Evolutionary conservation across 1,284 basidiomycete genomes (phyloP), one percentile per base, ranked within the genome.

Genomic region (Cryptococcus floricola): DNA sequence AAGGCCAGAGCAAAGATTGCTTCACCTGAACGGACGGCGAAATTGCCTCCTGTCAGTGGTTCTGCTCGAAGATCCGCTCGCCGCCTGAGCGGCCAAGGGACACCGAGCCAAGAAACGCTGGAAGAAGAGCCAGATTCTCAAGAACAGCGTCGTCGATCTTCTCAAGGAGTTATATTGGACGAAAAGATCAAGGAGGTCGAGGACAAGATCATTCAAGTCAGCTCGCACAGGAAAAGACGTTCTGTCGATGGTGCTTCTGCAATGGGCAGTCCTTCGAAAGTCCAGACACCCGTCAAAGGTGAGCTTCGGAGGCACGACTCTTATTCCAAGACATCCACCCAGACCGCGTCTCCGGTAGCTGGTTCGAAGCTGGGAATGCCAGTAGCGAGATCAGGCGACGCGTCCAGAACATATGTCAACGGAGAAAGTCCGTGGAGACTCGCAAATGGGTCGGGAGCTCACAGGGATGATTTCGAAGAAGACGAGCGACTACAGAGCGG

Each of bases 111-210:
- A 44, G 42, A 14, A 25, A n/a, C 18, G 10, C 14, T 18, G 38
- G 54, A 54, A 19, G 55, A 54, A 13, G 55, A 57, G 38, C 18
- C 28, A 44, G 3, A 10, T 8, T 27, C 25, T n/a, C 7, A 39
- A 39, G n/a, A 38, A 23, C 31, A 39, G n/a, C 18, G 14, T 5
- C 47, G 49, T 16, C 25, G 48, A 25, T 2, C 14, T 43, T 59
- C 62, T 5, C 53, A 56, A 14, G 60, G 48, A 2, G 58, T 34
- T 10, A 48, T 61, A n/a, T 45, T 70, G 6, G 70, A 73, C 47
- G 65, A 68, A 4, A 59, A 64, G 39, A 71, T 75, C n/a, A 58
- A 62, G 9, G 62, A 68, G 44, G 70, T 68, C 0, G 70, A 73
- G 50, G 70, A 68, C 43, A 62, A 62, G 48, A 58, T 71, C 23